These are phyloP conservation scores for Fusarium clavum DNA, from an alignment of 2,329 filamentous ascomycete genomes.

Conservation along the genomic window DNA sequence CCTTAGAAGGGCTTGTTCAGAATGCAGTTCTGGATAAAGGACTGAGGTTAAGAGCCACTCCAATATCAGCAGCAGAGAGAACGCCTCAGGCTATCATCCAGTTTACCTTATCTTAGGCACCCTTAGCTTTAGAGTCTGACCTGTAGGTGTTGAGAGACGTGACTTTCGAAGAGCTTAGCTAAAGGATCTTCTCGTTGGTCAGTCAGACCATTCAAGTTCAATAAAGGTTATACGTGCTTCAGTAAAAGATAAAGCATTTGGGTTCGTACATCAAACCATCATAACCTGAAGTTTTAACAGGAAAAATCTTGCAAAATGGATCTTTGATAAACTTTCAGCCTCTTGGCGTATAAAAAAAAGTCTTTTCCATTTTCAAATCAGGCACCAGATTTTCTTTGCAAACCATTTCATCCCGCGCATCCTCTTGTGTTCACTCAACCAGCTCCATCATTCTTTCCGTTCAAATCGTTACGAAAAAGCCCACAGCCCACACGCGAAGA, in stretches of 20 bases:
- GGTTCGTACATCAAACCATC: too few relatives aligned
- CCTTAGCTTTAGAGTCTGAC: not conserved
- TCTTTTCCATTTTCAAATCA: not conserved
- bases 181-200: too few relatives aligned
- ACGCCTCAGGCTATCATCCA: not conserved
- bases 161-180: too few relatives aligned
- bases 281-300: too few relatives aligned
- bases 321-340: too few relatives aligned
- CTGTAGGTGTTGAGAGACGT: too few relatives aligned
- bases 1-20: not conserved
- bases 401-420: not conserved
- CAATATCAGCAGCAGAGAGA: too few relatives aligned
- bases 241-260: not conserved
- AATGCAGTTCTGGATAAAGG: too few relatives aligned
- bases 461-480: not conserved
- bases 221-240: not conserved
- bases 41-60: too few relatives aligned
- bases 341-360: too few relatives aligned
- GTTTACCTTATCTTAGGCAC: rapidly evolving
- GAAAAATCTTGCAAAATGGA: too few relatives aligned
- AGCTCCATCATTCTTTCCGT: too few relatives aligned
- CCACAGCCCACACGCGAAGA: not conserved
- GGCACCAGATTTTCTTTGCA: not conserved
- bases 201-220: not conserved
- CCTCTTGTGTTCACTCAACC: not conserved